Conservation (phyloP, 106 monocot species). For the Vanilla planifolia region DNA sequence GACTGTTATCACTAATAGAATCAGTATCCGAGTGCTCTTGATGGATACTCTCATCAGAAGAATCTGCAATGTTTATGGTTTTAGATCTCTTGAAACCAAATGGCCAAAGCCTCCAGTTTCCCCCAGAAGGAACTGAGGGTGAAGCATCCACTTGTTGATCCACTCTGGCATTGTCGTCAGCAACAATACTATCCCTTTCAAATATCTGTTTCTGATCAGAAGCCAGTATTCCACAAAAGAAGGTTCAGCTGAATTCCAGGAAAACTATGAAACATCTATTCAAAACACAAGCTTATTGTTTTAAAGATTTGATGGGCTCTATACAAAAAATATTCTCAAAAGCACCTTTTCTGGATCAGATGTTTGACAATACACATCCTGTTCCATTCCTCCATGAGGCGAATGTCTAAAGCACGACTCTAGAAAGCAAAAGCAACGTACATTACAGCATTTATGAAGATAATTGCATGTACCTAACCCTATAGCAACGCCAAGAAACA, state of each 20-base stretch:
- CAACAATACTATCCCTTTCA: constrained; percentile 52
- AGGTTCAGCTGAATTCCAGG: constrained; percentile 58
- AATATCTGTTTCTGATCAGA: constrained; percentile 47
- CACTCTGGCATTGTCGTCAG: constrained; percentile 23
- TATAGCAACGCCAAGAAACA: too few relatives aligned
- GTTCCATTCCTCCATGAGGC: constrained; percentile 64
- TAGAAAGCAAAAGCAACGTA: constrained; percentile 20
- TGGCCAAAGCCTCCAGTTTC: constrained; percentile 72
- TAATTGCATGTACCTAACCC: too few relatives aligned
- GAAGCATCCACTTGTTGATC: constrained; percentile 14
- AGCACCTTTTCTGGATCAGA: constrained; percentile 57
- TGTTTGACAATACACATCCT: constrained; percentile 42
- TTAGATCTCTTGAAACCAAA: constrained; percentile 51
- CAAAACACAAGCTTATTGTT: constrained; percentile 53
- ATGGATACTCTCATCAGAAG: constrained; percentile 9
- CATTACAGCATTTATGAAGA: too few relatives aligned
- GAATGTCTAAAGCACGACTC: constrained; percentile 62
- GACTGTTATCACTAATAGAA: constrained; percentile 11
- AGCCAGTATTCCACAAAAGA: constrained; percentile 48
- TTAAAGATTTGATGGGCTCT: constrained; percentile 42
- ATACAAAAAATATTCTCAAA: constrained; percentile 31
- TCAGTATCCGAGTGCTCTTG: constrained; percentile 3
- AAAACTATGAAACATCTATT: constrained; percentile 47
- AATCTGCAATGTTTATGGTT: constrained; percentile 23
- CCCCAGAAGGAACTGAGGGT: constrained; percentile 24